These are phyloP conservation scores for Rhypophila decipiens DNA, from an alignment of 495 filamentous ascomycete species.

Conservation along the genomic window DNA sequence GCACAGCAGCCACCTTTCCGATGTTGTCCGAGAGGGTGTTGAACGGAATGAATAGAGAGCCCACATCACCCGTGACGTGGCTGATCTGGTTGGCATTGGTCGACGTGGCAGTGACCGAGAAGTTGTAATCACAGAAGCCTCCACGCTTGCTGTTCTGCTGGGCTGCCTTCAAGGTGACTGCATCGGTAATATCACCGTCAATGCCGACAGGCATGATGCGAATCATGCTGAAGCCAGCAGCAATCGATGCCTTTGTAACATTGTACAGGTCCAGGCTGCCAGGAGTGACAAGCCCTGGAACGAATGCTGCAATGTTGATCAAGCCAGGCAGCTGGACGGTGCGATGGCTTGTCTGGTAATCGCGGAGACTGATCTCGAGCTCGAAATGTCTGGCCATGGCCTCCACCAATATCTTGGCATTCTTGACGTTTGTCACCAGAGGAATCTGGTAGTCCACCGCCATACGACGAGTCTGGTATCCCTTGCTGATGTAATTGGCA, in stretches of 20 bases:
- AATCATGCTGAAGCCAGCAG: slow-evolving; percentile 78
- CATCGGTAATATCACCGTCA: slow-evolving; percentile 66
- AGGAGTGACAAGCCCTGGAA: slow-evolving; percentile 60
- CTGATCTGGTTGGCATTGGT: slow-evolving; percentile 70
- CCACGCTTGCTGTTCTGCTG: slow-evolving; percentile 64
- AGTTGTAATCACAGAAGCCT: slow-evolving; percentile 76
- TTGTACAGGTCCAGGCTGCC: slow-evolving; percentile 63
- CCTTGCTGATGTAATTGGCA: slow-evolving; percentile 96
- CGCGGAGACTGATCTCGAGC: slow-evolving; percentile 70
- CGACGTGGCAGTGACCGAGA: slow-evolving; percentile 75
- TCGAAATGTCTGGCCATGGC: slow-evolving; percentile 84
- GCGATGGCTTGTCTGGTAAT: slow-evolving; percentile 84
- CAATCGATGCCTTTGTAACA: slow-evolving; percentile 68
- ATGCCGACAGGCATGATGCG: slow-evolving; percentile 73
- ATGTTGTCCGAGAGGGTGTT: slow-evolving; percentile 82
- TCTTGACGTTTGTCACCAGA: slow-evolving; percentile 97
- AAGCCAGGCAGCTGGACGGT: slow-evolving; percentile 69
- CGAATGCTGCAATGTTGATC: slow-evolving; percentile 75
- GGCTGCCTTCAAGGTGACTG: slow-evolving; percentile 65
- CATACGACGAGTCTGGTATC: slow-evolving; percentile 93
- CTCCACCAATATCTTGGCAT: slow-evolving; percentile 94
- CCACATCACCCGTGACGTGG: slow-evolving; percentile 66
- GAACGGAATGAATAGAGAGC: slow-evolving; percentile 82
- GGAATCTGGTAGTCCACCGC: slow-evolving; percentile 98
- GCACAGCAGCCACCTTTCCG: slow-evolving; percentile 77